Conservation (phyloP, 1,284 basidiomycete genomes). For the Xerocomus nothofagi region DNA sequence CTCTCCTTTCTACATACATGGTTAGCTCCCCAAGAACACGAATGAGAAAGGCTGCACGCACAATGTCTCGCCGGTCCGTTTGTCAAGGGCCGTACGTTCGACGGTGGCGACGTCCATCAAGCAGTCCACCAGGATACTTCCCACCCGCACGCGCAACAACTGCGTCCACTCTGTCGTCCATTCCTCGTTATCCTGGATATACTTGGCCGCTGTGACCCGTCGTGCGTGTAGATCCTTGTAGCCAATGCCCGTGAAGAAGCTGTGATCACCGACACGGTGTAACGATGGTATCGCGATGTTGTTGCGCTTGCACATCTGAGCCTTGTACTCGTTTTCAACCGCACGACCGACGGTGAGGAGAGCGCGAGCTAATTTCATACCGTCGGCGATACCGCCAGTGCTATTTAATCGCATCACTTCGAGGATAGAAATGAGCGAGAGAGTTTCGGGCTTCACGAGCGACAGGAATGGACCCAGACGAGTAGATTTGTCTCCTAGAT, state of each 20-base stretch:
- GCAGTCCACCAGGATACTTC: conserved; percentile 80
- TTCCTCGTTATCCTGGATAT: conserved; percentile 61
- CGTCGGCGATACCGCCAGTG: conserved; percentile 74
- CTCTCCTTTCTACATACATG: conserved; percentile 58
- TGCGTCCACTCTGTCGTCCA: conserved; percentile 87
- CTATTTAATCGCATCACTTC: conserved; percentile 88
- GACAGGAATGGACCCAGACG: conserved; percentile 65
- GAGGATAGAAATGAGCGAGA: conserved; percentile 88
- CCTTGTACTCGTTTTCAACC: conserved; percentile 87
- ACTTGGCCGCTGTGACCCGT: conserved; percentile 62
- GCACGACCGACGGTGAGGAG: conserved; percentile 83
- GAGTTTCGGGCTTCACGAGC: conserved; percentile 74
- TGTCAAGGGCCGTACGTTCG: conserved; percentile 58
- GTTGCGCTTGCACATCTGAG: conserved; percentile 73
- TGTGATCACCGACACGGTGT: conserved; percentile 39
- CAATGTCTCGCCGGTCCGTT: conserved; percentile 56
- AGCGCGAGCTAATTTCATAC: conserved; percentile 90
- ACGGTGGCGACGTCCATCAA: conserved; percentile 86
- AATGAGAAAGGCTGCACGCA: conserved; percentile 38
- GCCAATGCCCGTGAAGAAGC: conserved; percentile 58
- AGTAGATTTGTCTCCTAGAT: conserved; percentile 10
- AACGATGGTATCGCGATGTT: conserved; percentile 53
- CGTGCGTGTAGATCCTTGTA: conserved; percentile 59
- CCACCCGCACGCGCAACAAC: conserved; percentile 73
- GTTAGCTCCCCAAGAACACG: conserved; percentile 4